Evolutionary conservation across 1,284 basidiomycete species (phyloP).

Genomic region (Inonotus hispidus): DNA sequence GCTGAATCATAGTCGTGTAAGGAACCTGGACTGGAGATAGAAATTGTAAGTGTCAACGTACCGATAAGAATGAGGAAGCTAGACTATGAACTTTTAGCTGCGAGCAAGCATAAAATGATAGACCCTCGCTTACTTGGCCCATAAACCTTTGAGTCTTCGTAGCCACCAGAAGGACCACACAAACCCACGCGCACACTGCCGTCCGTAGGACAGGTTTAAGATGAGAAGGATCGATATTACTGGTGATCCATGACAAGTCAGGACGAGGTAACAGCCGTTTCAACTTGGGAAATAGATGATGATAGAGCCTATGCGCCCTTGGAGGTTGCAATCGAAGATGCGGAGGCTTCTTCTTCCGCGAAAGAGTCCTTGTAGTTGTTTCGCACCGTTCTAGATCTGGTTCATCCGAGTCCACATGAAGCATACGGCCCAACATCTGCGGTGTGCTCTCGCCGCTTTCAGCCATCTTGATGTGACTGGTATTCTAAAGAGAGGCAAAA

Average conservation of each 20-base stretch:
- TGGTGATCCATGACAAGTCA: constrained; percentile 2
- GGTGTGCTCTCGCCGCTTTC: not conserved
- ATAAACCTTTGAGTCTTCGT: constrained; percentile 21
- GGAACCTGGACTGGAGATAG: not conserved
- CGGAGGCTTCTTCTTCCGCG: not conserved
- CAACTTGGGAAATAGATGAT: not conserved
- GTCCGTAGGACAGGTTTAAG: constrained; percentile 28
- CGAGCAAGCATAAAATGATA: not conserved
- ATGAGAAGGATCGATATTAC: constrained; percentile 5
- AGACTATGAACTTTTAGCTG: not conserved
- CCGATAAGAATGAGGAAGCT: constrained; percentile 14
- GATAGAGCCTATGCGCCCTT: not conserved
- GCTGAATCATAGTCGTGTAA: constrained; percentile 32
- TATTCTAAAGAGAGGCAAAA: not conserved
- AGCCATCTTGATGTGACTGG: not conserved
- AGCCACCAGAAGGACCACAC: constrained; percentile 27
- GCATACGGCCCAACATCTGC: not conserved
- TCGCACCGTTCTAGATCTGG: not conserved
- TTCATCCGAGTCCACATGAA: not conserved
- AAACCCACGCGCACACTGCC: constrained; percentile 28
- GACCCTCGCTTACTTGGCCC: constrained; percentile 20
- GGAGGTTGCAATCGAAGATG: not conserved
- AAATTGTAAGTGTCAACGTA: not conserved
- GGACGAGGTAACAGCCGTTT: not conserved
- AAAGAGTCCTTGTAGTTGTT: not conserved